These are phyloP conservation scores for Lipomyces spencermartinsiae DNA, from an alignment of 805 yeast genomes.

Conservation along the genomic window DNA sequence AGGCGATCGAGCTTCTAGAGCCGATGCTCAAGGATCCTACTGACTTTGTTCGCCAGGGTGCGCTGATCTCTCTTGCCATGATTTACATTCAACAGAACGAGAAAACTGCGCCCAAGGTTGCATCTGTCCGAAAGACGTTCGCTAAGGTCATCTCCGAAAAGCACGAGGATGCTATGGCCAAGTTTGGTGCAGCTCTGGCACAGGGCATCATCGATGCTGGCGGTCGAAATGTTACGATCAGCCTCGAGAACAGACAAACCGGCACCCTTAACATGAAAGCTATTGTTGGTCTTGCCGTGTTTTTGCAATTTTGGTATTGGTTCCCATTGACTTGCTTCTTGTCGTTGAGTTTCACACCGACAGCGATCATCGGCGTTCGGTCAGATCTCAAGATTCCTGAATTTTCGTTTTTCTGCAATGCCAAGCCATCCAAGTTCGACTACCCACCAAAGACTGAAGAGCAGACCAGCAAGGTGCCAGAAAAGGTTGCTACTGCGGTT, in stretches of 20 bases:
- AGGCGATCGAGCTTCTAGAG: slow-evolving; percentile 90
- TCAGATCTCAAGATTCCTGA: slow-evolving; percentile 87
- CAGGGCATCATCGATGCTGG: slow-evolving; percentile 99
- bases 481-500: slow-evolving; percentile 90
- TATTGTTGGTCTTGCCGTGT: slow-evolving; percentile 87
- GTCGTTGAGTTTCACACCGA: slow-evolving; percentile 89
- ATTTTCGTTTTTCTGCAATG: slow-evolving; percentile 78
- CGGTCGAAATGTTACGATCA: slow-evolving; percentile 95
- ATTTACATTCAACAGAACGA: slow-evolving; percentile 88
- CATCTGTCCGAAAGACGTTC: slow-evolving; percentile 72
- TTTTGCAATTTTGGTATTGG: slow-evolving; percentile 98
- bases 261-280: slow-evolving; percentile 90
- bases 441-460: slow-evolving; percentile 90
- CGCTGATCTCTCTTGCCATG: slow-evolving; percentile 90
- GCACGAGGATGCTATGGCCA: slow-evolving; percentile 95
- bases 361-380: slow-evolving; percentile 84
- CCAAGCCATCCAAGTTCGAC: slow-evolving; percentile 77
- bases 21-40: slow-evolving; percentile 93
- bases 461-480: slow-evolving; percentile 79
- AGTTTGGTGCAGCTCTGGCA: slow-evolving; percentile 95
- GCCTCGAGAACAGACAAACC: slow-evolving; percentile 84
- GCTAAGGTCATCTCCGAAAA: slow-evolving; percentile 81
- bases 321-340: slow-evolving; percentile 94
- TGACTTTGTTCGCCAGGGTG: slow-evolving; percentile 98
- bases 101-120: slow-evolving; percentile 77